Evolutionary conservation across 768 basidiomycete species (phyloP), one percentile per base, ranked within the genome.

Genomic region (Mycena polygramma): DNA sequence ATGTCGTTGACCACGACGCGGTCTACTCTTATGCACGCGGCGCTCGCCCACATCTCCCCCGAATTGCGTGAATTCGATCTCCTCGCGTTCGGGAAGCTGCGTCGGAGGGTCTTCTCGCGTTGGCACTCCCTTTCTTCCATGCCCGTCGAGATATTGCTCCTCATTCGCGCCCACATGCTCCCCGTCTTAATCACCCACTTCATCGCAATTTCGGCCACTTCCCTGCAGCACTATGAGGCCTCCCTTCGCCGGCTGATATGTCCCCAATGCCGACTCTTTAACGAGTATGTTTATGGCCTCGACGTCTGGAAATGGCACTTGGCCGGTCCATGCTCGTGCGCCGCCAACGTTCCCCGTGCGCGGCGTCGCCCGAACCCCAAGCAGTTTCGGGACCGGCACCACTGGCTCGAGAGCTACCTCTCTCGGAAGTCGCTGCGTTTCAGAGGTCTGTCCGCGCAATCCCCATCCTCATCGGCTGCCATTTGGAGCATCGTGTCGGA

Each of bases 111-210:
- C 20, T 4, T 37, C 46, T 66, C 53, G 36, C 61, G 45, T 14
- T 49, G 69, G 30, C 70, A 35, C 46, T 70, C 71, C 35, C 69
- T 68, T 24, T 57, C 68, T 24, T 66, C 74, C 20, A 77, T 90
- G 24, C 89, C 89, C 19, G 72, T 83, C 24, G 90, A 91, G 69
- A 71, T 90, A n/a, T 82, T 89, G 51, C 81, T 88, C 45, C 73
- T 84, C 73, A 85, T 91, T 69, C 87, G 89, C 53, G 77, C 78
- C 20, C 80, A 85, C 53, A 82, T 90, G 43, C 79, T 87, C 65
- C 81, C 83, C 8, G 63, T 78, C 26, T 77, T 89, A 70, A 84
- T 86, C 20, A 74, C 75, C 30, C 76, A 83, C 30, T 82, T 87
- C 68, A 78, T 87, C 68, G 73, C 74, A 53, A 79, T 81, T 41